Percentiles rank a stretch among this genome's conserved stretches.
Evolutionary conservation across 768 basidiomycete genomes (phyloP).

Genomic region (Termitomyces sp.): DNA sequence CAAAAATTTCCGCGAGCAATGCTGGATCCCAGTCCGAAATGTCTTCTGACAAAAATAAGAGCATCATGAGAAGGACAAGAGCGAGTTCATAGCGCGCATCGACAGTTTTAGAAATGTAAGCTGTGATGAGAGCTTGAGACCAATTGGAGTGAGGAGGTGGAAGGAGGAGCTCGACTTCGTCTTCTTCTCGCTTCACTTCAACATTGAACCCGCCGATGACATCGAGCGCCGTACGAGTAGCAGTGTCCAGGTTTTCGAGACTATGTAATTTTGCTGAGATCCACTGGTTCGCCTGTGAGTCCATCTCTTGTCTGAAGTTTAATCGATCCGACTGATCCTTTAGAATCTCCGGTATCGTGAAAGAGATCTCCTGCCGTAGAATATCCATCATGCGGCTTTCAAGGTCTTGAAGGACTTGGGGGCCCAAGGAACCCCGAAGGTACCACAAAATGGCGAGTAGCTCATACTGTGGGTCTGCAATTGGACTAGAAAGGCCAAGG

Average conservation of each 20-base stretch:
- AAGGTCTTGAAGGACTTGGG: slow-evolving; percentile 47
- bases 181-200: slow-evolving; percentile 71
- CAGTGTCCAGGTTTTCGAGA: slow-evolving; percentile 49
- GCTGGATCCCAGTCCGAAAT: slow-evolving; percentile 60
- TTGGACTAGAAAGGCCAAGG: slow-evolving; percentile 36
- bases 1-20: slow-evolving; percentile 68
- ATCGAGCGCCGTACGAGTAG: slow-evolving; percentile 55
- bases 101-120: slow-evolving; percentile 57
- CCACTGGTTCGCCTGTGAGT: slow-evolving; percentile 58
- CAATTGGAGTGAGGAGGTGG: slow-evolving; percentile 56
- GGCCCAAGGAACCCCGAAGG: slow-evolving; percentile 54
- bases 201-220: slow-evolving; percentile 67
- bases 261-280: slow-evolving; percentile 54
- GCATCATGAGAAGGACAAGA: slow-evolving; percentile 55
- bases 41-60: slow-evolving; percentile 68
- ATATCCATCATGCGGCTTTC: slow-evolving; percentile 59
- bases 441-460: slow-evolving; percentile 62
- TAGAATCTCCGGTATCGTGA: slow-evolving; percentile 71
- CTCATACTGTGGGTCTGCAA: slow-evolving; percentile 45
- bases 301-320: slow-evolving; percentile 50
- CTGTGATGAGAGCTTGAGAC: slow-evolving; percentile 54
- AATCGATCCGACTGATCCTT: slow-evolving; percentile 55
- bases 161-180: slow-evolving; percentile 54
- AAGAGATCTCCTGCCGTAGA: slow-evolving; percentile 72
- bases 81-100: slow-evolving; percentile 75